phyloP scores from a whole-genome alignment of 1,284 basidiomycete species.

The Microbotryum saponariae region DNA sequence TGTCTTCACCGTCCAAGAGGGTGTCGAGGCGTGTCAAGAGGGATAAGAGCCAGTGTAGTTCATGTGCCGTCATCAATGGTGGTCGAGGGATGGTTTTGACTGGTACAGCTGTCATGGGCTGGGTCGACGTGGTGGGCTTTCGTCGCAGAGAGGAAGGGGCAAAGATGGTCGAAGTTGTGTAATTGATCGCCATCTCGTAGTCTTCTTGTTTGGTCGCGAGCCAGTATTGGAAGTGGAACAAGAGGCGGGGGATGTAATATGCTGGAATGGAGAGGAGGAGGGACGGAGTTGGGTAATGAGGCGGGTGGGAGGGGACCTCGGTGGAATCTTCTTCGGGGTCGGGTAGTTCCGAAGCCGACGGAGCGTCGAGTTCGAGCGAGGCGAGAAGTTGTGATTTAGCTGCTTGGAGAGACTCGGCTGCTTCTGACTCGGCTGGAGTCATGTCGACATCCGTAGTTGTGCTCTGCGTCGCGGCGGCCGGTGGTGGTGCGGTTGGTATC shows the following conservation, averaged over 20 bases:
- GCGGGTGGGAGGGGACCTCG: constrained; percentile 19
- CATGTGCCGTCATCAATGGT: constrained; percentile 53
- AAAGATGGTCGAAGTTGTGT: constrained; percentile 33
- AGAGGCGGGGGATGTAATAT: constrained; percentile 52
- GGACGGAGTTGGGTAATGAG: constrained; percentile 22
- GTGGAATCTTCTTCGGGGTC: background rate
- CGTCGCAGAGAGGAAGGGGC: constrained; percentile 25
- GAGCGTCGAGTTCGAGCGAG: constrained; percentile 23
- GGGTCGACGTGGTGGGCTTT: background rate
- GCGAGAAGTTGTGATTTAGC: constrained; percentile 17
- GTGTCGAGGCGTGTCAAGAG: constrained; percentile 67
- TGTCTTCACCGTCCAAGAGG: constrained; percentile 65
- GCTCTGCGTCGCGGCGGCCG: background rate
- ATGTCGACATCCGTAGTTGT: constrained; percentile 8
- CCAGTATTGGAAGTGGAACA: constrained; percentile 78
- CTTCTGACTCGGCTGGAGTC: background rate
- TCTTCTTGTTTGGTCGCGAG: constrained; percentile 55
- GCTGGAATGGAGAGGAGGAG: constrained; percentile 16
- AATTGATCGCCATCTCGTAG: constrained; percentile 34
- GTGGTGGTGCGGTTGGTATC: background rate
- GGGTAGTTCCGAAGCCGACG: background rate
- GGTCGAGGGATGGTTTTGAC: constrained; percentile 30
- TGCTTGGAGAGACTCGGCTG: background rate
- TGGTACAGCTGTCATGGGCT: background rate
- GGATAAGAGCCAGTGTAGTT: constrained; percentile 76